Evolutionary conservation across 495 filamentous ascomycete genomes (phyloP).

Genomic region (Xylaria flabelliformis): DNA sequence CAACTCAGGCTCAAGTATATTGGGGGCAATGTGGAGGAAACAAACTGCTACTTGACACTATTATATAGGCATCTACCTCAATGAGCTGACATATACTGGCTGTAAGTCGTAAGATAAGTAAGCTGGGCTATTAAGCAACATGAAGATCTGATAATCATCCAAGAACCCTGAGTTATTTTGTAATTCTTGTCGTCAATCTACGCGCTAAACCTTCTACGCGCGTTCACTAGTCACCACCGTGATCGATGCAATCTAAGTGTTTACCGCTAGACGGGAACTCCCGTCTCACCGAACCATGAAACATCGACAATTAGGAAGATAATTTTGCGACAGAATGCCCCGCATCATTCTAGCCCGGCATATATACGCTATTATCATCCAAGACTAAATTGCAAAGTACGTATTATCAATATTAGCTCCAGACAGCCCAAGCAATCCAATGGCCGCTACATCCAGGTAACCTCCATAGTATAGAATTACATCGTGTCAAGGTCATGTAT

Average conservation of each 20-base stretch:
- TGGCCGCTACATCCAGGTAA: neutral
- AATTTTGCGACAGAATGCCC: neutral
- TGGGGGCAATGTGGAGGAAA: neutral
- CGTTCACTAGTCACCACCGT: neutral
- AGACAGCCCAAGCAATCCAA: neutral
- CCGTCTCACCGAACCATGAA: too few relatives aligned
- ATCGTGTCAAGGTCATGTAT: neutral
- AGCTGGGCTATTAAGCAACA: neutral
- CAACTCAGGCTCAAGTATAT: neutral
- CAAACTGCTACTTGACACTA: neutral
- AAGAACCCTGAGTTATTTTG: neutral
- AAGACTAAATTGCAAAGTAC: neutral
- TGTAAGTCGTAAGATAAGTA: neutral
- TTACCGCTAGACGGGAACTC: neutral
- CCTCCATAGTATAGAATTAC: neutral
- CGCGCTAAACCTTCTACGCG: neutral
- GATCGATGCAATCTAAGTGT: too few relatives aligned
- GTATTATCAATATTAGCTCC: conserved; percentile 20
- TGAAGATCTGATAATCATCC: neutral
- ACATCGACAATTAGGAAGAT: neutral
- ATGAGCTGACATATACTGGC: neutral
- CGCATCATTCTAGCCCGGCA: neutral
- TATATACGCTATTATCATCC: neutral
- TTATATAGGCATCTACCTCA: neutral
- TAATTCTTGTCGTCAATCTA: neutral